Evolutionary conservation across 805 yeast genomes (phyloP).

Genomic region (Scheffersomyces ergatensis): DNA sequence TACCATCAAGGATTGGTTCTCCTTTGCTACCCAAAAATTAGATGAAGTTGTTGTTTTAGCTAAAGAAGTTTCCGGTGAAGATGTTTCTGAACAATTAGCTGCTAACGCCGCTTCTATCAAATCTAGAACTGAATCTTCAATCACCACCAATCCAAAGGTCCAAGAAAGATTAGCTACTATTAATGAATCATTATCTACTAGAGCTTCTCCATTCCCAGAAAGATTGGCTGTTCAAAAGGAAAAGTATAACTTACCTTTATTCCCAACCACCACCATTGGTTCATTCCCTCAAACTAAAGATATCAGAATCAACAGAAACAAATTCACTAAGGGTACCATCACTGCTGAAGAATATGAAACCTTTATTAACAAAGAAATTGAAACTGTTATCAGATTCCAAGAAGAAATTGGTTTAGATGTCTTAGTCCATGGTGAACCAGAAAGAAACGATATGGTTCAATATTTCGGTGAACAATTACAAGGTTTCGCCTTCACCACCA

Average conservation of each 20-base stretch:
- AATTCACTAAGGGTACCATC: constrained; percentile 94
- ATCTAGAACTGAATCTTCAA: constrained; percentile 80
- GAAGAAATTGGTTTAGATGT: constrained; percentile 98
- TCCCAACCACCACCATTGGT: constrained; percentile 99
- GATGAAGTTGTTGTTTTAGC: constrained; percentile 88
- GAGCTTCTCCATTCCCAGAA: constrained; percentile 81
- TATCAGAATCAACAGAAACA: constrained; percentile 97
- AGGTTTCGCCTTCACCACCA: constrained; percentile 97
- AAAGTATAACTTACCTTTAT: constrained; percentile 89
- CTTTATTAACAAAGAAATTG: constrained; percentile 96
- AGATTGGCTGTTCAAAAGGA: constrained; percentile 87
- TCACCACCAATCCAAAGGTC: constrained; percentile 91
- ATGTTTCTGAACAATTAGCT: constrained; percentile 71
- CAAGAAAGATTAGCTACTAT: constrained; percentile 80
- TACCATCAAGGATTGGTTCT: constrained; percentile 95
- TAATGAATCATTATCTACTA: constrained; percentile 72
- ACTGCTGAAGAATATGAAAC: constrained; percentile 92
- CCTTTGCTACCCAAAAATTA: constrained; percentile 96
- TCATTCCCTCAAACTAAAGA: constrained; percentile 99
- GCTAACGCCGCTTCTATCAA: constrained; percentile 85
- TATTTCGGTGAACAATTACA: constrained; percentile 98
- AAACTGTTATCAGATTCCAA: constrained; percentile 95
- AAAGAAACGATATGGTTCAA: constrained; percentile 99
- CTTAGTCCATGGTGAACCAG: constrained; percentile 99
- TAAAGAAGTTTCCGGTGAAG: constrained; percentile 79